These are phyloP conservation scores for Naganishia cerealis DNA, from an alignment of 1,284 basidiomycete genomes.

Conservation along the genomic window DNA sequence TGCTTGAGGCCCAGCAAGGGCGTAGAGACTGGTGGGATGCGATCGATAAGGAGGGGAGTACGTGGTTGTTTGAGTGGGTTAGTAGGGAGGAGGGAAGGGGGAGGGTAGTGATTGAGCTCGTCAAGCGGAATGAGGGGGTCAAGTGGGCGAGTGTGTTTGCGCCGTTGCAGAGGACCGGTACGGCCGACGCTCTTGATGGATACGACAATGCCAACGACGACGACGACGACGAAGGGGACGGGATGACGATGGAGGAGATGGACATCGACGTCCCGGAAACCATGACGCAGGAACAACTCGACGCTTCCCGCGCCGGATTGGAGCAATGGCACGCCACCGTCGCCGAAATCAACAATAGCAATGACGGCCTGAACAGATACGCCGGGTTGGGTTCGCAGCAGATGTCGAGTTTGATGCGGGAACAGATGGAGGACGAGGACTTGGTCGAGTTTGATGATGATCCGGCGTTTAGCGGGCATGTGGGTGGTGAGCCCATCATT, in stretches of 20 bases:
- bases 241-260: conserved; percentile 41
- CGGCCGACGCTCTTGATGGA: neutral
- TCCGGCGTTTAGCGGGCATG: conserved; percentile 23
- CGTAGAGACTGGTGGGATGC: conserved; percentile 32
- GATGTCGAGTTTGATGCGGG: conserved; percentile 46
- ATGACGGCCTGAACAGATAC: conserved; percentile 67
- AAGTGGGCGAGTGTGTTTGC: conserved; percentile 33
- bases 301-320: conserved; percentile 45
- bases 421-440: conserved; percentile 53
- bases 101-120: conserved; percentile 18
- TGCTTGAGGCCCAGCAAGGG: conserved; percentile 1
- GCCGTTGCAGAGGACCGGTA: conserved; percentile 11
- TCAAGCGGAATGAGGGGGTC: conserved; percentile 31
- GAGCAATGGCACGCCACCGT: conserved; percentile 66
- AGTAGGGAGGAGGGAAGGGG: neutral
- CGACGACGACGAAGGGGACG: conserved; percentile 43
- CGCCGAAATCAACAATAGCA: conserved; percentile 64
- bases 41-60: conserved; percentile 22
- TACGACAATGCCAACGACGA: neutral
- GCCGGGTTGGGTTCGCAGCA: conserved; percentile 53
- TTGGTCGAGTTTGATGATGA: conserved; percentile 28
- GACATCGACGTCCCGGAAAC: conserved; percentile 82
- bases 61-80: conserved; percentile 27
- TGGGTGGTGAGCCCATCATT: conserved; percentile 4
- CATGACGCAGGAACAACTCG: conserved; percentile 75